Conservation (phyloP, 2,329 filamentous ascomycete species). For the Paecilomyces sp. region DNA sequence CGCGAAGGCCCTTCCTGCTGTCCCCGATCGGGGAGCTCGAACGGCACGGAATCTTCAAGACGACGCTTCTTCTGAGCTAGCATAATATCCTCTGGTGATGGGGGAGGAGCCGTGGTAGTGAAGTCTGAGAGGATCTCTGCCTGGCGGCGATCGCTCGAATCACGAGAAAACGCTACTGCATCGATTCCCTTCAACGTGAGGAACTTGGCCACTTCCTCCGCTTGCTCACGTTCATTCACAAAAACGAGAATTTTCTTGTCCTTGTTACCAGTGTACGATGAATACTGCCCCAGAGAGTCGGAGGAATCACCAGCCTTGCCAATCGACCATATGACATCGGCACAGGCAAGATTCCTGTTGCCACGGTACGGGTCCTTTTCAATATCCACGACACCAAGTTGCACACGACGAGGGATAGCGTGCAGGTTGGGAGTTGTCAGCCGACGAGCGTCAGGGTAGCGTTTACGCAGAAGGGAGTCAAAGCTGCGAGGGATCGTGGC, state of each 20-base stretch:
- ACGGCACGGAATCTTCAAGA: constrained; percentile 29
- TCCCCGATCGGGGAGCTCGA: constrained; percentile 30
- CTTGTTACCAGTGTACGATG: constrained; percentile 41
- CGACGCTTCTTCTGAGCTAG: constrained; percentile 21
- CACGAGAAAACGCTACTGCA: constrained; percentile 75
- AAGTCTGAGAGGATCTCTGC: constrained; percentile 72
- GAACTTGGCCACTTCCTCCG: constrained; percentile 71
- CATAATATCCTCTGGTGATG: constrained; percentile 28
- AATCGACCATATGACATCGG: constrained; percentile 90
- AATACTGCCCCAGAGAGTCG: constrained; percentile 23
- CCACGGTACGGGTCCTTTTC: constrained; percentile 88
- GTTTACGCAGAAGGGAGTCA: constrained; percentile 72
- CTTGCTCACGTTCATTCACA: constrained; percentile 91
- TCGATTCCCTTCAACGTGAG: constrained; percentile 81
- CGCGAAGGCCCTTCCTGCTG: constrained; percentile 30
- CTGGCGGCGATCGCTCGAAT: constrained; percentile 71
- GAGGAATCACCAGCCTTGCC: constrained; percentile 62
- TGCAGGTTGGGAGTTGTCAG: constrained; percentile 94
- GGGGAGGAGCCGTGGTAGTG: constrained; percentile 41
- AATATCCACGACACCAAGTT: constrained; percentile 87
- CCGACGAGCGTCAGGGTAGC: constrained; percentile 75
- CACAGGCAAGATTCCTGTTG: constrained; percentile 88
- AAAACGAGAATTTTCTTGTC: constrained; percentile 88
- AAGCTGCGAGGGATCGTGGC: constrained; percentile 89
- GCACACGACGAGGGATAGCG: constrained; percentile 88